Percentiles rank a stretch among this genome's conserved stretches.
Conservation (phyloP, 805 yeast genomes). For the Lachancea waltii region DNA sequence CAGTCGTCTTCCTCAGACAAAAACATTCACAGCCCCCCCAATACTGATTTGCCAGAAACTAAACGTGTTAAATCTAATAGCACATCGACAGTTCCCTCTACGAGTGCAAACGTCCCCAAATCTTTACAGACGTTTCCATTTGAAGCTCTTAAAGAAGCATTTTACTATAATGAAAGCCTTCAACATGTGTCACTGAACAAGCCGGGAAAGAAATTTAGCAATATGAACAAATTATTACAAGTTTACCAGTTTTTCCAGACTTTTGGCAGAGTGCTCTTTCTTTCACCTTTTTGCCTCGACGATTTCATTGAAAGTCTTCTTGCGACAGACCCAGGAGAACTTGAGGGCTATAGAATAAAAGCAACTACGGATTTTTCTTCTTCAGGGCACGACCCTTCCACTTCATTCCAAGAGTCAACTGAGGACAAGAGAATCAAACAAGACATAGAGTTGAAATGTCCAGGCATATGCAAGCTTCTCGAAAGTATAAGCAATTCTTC, state of each 20-base stretch:
- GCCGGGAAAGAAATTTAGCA: slow-evolving; percentile 8
- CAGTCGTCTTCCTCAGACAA: too few species aligned
- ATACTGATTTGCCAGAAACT: too few species aligned
- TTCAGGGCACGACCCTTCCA: background rate
- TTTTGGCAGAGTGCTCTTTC: slow-evolving; percentile 20
- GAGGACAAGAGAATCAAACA: background rate
- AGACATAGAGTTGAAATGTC: background rate
- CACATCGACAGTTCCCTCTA: slow-evolving; percentile 1
- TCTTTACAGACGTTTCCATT: slow-evolving; percentile 25
- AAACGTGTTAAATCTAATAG: slow-evolving; percentile 10
- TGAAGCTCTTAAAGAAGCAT: slow-evolving; percentile 12
- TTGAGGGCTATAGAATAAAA: background rate
- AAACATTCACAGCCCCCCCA: background rate
- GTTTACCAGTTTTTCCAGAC: slow-evolving; percentile 29
- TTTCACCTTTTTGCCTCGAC: slow-evolving; percentile 27
- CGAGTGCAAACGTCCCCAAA: slow-evolving; percentile 22
- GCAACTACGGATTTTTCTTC: background rate
- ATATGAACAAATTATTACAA: slow-evolving; percentile 24
- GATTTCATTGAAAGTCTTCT: slow-evolving; percentile 26
- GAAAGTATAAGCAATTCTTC: slow-evolving; percentile 9
- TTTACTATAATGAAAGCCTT: slow-evolving; percentile 19
- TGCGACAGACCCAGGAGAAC: slow-evolving; percentile 24
- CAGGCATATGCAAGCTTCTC: slow-evolving; percentile 16
- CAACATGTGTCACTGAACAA: slow-evolving; percentile 16
- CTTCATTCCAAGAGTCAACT: background rate